phyloP scores from a whole-genome alignment of 2,329 filamentous ascomycete genomes.

The Lasiodiplodia theobromae region DNA sequence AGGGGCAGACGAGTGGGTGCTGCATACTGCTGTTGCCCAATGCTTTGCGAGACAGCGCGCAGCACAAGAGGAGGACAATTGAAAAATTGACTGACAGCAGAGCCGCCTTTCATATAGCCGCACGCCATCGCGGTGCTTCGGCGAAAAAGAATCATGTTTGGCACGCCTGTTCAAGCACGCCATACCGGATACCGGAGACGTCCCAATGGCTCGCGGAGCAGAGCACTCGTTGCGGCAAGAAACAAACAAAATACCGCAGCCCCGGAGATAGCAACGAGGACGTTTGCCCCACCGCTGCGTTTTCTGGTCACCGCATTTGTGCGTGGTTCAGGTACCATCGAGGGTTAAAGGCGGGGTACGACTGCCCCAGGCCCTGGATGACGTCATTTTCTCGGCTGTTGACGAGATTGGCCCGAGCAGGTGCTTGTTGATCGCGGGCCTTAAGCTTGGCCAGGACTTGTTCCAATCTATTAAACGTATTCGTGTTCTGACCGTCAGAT shows the following conservation, averaged over 20 bases:
- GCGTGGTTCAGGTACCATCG: constrained; percentile 12
- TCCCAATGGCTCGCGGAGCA: background rate
- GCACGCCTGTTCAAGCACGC: constrained; percentile 20
- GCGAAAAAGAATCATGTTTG: background rate
- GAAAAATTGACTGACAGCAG: background rate
- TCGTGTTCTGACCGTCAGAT: background rate
- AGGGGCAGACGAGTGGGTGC: constrained; percentile 19
- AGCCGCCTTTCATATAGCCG: constrained; percentile 12
- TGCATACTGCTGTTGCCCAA: constrained; percentile 6
- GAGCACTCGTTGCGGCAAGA: background rate
- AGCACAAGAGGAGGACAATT: background rate
- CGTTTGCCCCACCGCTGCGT: background rate
- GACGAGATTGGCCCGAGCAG: constrained; percentile 6
- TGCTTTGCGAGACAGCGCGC: background rate
- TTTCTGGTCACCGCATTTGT: background rate
- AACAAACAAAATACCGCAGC: background rate
- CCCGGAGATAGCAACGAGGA: background rate
- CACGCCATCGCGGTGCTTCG: background rate
- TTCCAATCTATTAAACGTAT: background rate
- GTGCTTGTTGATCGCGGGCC: background rate
- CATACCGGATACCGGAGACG: background rate
- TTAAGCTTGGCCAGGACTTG: background rate
- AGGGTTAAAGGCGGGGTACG: constrained; percentile 2
- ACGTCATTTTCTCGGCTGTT: constrained; percentile 14
- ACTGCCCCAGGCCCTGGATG: background rate